Percentiles rank a stretch among this genome's conserved stretches.
Evolutionary conservation across 805 yeast genomes (phyloP).

Genomic region (Maudiozyma pseudohumilis): DNA sequence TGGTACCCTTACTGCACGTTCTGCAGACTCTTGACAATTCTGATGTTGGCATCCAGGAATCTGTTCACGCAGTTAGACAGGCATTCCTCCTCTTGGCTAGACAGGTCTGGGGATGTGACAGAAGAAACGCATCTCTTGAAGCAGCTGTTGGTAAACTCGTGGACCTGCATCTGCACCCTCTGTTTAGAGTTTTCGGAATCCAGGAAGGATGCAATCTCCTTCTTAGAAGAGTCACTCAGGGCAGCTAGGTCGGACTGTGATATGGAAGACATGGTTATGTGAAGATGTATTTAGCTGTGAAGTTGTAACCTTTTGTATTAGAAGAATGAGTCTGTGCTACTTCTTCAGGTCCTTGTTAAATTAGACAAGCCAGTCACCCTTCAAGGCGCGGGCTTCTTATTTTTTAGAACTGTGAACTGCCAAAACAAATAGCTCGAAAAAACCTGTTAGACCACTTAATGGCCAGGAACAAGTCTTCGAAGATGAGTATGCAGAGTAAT

Average conservation of each 20-base stretch:
- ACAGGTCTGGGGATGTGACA: conserved; percentile 40
- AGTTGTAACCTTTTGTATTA: too few species aligned
- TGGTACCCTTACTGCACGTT: conserved; percentile 16
- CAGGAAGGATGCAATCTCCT: conserved; percentile 64
- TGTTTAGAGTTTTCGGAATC: conserved; percentile 80
- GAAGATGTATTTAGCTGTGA: background rate
- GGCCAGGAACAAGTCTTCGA: too few species aligned
- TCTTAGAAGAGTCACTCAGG: conserved; percentile 60
- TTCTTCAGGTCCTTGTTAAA: too few species aligned
- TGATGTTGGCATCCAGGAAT: conserved; percentile 78
- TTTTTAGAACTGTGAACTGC: too few species aligned
- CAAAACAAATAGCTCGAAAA: too few species aligned
- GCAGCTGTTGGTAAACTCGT: conserved; percentile 81
- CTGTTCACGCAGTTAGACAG: conserved; percentile 73
- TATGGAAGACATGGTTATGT: conserved; percentile 26
- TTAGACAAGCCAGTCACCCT: too few species aligned
- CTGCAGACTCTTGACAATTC: conserved; percentile 53
- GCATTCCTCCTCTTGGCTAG: conserved; percentile 57
- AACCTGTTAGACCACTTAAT: too few species aligned
- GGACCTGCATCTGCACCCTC: conserved; percentile 79
- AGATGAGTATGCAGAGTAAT: too few species aligned
- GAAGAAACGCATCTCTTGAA: conserved; percentile 70
- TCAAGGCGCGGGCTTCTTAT: too few species aligned
- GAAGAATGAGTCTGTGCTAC: too few species aligned
- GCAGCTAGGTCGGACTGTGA: conserved; percentile 34